phyloP scores from a whole-genome alignment of 1,284 basidiomycete species.

The Cutaneotrichosporon sp. region DNA sequence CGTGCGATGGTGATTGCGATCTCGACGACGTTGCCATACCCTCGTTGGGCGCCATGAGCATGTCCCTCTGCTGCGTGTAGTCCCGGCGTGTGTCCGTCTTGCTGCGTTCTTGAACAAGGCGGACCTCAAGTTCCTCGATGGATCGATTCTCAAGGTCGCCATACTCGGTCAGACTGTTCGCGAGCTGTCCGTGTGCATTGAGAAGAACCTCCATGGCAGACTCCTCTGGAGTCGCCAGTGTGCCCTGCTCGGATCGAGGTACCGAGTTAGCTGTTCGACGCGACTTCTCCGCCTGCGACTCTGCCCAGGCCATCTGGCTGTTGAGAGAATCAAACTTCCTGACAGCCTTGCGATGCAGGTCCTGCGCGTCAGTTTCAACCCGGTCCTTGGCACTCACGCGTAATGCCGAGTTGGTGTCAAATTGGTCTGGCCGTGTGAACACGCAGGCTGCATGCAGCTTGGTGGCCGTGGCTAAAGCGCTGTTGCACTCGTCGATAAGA shows the following conservation, averaged over 20 bases:
- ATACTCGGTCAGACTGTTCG: constrained; percentile 45
- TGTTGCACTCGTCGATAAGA: constrained; percentile 44
- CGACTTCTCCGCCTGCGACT: constrained; percentile 51
- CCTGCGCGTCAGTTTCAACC: constrained; percentile 31
- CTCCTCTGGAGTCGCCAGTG: constrained; percentile 35
- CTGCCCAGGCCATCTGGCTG: constrained; percentile 55
- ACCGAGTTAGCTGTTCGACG: constrained; percentile 31
- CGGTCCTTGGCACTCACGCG: constrained; percentile 31
- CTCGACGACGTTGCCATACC: constrained; percentile 34
- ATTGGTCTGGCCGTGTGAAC: constrained; percentile 39
- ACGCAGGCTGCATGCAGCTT: constrained; percentile 44
- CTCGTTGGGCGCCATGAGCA: constrained; percentile 20
- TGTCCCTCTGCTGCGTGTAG: constrained; percentile 28
- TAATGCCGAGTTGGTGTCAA: constrained; percentile 40
- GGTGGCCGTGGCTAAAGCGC: constrained; percentile 43
- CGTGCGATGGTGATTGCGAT: constrained; percentile 39
- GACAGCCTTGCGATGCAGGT: constrained; percentile 52
- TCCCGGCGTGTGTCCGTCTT: constrained; percentile 51
- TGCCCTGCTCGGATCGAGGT: background rate
- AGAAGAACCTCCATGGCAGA: constrained; percentile 44
- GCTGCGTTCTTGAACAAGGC: constrained; percentile 49
- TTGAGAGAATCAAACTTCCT: constrained; percentile 50
- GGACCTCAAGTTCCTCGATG: constrained; percentile 42
- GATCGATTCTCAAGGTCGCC: constrained; percentile 47
- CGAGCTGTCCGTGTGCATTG: constrained; percentile 42